Evolutionary conservation across 2,329 filamentous ascomycete species (phyloP).

Genomic region (Sclerotinia minor): DNA sequence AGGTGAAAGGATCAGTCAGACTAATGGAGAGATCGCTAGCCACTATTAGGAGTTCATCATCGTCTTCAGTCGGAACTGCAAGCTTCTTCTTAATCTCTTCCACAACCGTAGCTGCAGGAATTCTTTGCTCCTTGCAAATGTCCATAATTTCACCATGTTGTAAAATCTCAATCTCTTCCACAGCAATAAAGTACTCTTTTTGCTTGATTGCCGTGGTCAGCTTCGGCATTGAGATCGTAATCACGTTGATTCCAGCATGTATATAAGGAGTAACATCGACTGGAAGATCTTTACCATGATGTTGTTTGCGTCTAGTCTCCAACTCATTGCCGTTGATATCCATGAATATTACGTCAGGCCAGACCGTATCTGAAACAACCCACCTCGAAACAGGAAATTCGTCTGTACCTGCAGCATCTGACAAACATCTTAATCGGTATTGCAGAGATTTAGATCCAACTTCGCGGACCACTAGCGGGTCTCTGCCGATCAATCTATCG

Average conservation of each 20-base stretch:
- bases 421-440: slow-evolving; percentile 69
- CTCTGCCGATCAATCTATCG: slow-evolving; percentile 30
- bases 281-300: slow-evolving; percentile 74
- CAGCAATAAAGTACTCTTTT: slow-evolving; percentile 60
- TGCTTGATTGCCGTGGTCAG: slow-evolving; percentile 41
- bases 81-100: slow-evolving; percentile 56
- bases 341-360: slow-evolving; percentile 71
- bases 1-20: slow-evolving; percentile 67
- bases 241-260: slow-evolving; percentile 28
- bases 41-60: slow-evolving; percentile 62
- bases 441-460: slow-evolving; percentile 54
- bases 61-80: slow-evolving; percentile 43
- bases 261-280: slow-evolving; percentile 66
- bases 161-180: slow-evolving; percentile 68
- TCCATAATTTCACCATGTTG: slow-evolving; percentile 47
- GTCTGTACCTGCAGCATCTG: slow-evolving; percentile 32
- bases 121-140: slow-evolving; percentile 44
- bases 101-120: slow-evolving; percentile 53
- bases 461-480: slow-evolving; percentile 41
- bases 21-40: slow-evolving; percentile 60
- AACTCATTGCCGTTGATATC: slow-evolving; percentile 61
- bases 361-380: slow-evolving; percentile 63
- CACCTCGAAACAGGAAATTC: slow-evolving; percentile 52
- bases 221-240: slow-evolving; percentile 34
- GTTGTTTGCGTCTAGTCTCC: slow-evolving; percentile 62